These are phyloP conservation scores for Solanum gandarillasii DNA, from an alignment of 257 asterid species.

Conservation along the genomic window DNA sequence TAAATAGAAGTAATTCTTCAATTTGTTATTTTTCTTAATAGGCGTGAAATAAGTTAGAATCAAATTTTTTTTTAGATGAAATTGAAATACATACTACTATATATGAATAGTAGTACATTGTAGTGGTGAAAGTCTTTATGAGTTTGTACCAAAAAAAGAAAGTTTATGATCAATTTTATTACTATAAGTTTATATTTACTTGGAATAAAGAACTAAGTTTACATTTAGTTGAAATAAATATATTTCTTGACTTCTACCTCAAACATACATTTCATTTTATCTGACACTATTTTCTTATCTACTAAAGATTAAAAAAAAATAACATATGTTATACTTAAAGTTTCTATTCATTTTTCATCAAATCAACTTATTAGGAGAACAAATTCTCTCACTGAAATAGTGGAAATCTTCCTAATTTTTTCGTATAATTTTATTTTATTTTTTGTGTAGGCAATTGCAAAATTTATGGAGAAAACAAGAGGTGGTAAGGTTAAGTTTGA, in stretches of 20 bases:
- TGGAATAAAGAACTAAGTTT: background rate
- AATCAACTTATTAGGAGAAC: background rate
- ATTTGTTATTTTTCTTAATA: background rate
- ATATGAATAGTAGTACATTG: background rate
- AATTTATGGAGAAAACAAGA: conserved; percentile 55
- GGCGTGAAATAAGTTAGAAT: background rate
- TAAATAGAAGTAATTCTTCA: background rate
- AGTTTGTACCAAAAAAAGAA: background rate
- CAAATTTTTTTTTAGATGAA: background rate
- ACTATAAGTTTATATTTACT: background rate
- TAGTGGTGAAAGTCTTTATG: background rate
- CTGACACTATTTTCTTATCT: too few species aligned
- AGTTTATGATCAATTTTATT: background rate
- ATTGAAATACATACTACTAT: background rate
- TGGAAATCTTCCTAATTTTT: background rate
- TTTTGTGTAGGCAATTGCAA: conserved; percentile 51
- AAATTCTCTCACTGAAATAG: background rate
- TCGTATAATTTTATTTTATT: too few species aligned
- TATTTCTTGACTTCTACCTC: background rate
- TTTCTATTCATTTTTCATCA: background rate
- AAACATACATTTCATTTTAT: background rate
- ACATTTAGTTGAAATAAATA: background rate
- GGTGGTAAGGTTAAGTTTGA: conserved; percentile 48
- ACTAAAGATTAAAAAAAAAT: too few species aligned
- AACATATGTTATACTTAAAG: too few species aligned